Evolutionary conservation across 1,284 basidiomycete genomes (phyloP), one percentile per base, ranked within the genome.

Genomic region (Schizophyllum commune): DNA sequence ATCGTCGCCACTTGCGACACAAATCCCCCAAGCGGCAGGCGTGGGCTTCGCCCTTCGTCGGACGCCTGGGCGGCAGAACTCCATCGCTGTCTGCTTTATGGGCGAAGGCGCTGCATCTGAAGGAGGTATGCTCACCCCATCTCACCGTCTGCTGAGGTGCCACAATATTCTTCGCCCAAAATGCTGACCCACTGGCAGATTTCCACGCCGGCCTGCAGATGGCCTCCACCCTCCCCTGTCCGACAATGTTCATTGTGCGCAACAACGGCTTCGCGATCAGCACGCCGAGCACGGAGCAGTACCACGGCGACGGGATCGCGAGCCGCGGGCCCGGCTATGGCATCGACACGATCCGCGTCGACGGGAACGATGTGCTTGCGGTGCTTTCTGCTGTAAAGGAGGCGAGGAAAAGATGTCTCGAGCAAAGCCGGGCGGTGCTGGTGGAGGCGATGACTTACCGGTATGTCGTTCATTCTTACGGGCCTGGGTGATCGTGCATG

Each of bases 261-360:
- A 94, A 92, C 70, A 93, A 92, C 69, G 93, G 94, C 0, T 97
- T 97, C 69, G 95, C 95, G 32, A 98, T 98, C 71, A 96, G 93
- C 51, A 98, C 95, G 0, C 95, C 95, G 0, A 84, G 89, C 8
- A 80, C 86, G 0, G 93, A 98, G 73, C 95, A 98, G 71, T 98
- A 87, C 73, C 83, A 89, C 61, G 94, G 94, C 1, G 94, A 96
- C 72, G 94, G 94, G n/a, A 94, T 96, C 67, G 94, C 94, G 1
- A 84, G 91, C 11, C 84, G 95, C 27, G 95, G 95, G 0, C 91
- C 95, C 0, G 95, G 90, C n/a, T 98, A 97, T 70, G 95, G 95
- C 13, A 84, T 97, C 47, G 90, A 94, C 67, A 94, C 94, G 0
- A 80, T 96, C 61, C 82, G 94, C 55, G 95, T 98, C 1, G 95